Percentiles rank a stretch among this genome's conserved stretches.
These are phyloP conservation scores for Pezicula carpinea DNA, from an alignment of 2,329 filamentous ascomycete genomes.

Conservation along the genomic window DNA sequence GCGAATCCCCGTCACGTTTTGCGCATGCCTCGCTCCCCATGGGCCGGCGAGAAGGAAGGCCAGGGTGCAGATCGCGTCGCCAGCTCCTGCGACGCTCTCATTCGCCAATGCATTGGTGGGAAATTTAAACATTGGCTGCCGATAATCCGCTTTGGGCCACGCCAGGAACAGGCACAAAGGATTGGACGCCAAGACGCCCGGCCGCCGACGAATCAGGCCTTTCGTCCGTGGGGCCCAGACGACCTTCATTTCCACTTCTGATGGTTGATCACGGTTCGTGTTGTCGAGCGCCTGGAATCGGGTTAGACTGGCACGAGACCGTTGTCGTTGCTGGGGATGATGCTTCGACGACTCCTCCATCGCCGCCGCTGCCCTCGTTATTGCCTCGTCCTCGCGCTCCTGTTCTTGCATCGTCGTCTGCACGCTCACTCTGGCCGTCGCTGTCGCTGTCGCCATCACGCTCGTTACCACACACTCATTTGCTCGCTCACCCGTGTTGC, in stretches of 20 bases:
- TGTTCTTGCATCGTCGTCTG: not conserved
- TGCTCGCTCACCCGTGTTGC: not conserved
- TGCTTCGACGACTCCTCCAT: not conserved
- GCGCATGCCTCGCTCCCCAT: too few species aligned
- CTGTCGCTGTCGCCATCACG: conserved; percentile 8
- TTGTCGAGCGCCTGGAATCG: not conserved
- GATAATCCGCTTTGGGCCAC: not conserved
- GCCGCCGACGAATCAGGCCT: not conserved
- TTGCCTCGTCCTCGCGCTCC: not conserved
- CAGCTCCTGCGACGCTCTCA: not conserved
- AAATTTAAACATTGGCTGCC: not conserved
- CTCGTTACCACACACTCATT: conserved; percentile 4
- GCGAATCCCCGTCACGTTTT: too few species aligned
- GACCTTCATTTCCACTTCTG: not conserved
- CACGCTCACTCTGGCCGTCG: conserved; percentile 2
- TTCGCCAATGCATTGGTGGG: not conserved
- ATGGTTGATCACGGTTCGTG: too few species aligned
- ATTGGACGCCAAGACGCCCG: not conserved
- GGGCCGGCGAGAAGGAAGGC: too few species aligned
- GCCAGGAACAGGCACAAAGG: not conserved
- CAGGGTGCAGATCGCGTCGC: too few species aligned
- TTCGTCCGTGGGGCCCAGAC: not conserved
- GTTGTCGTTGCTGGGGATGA: not conserved
- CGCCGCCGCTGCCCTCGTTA: not conserved
- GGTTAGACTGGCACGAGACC: too few species aligned